Evolutionary conservation across 345 rosid species (phyloP).

Genomic region (Rhizophora apiculata): DNA sequence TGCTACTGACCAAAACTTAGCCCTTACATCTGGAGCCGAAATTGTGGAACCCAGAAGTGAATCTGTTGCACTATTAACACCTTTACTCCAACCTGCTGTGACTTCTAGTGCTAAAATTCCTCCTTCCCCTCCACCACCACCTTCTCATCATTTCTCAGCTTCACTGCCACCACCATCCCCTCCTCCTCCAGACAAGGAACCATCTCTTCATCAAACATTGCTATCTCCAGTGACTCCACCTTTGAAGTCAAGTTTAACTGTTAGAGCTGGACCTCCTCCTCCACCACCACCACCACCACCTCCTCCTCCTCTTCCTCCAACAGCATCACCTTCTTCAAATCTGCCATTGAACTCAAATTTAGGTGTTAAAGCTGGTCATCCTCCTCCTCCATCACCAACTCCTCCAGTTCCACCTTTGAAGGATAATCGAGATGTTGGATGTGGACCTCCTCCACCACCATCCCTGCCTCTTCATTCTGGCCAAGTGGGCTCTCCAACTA

Average conservation of each 20-base stretch:
- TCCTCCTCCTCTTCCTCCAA: conserved; percentile 17
- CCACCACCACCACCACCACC: conserved; percentile 19
- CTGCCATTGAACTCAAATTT: conserved; percentile 28
- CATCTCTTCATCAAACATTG: not conserved
- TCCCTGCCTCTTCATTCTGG: conserved; percentile 23
- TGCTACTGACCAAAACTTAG: conserved; percentile 14
- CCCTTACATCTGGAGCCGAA: conserved; percentile 14
- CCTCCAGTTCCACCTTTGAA: conserved; percentile 24
- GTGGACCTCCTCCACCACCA: conserved; percentile 21
- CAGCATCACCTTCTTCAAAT: conserved; percentile 31
- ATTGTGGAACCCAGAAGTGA: conserved; percentile 22
- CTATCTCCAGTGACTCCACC: conserved; percentile 8
- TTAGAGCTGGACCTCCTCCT: conserved; percentile 7
- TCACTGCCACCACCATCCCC: conserved; percentile 6
- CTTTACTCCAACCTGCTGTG: conserved; percentile 25
- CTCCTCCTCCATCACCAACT: conserved; percentile 39
- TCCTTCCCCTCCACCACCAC: conserved; percentile 18
- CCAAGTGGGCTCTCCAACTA: conserved; percentile 7
- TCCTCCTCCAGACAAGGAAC: conserved; percentile 10
- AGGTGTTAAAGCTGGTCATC: conserved; percentile 25
- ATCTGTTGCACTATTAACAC: conserved; percentile 32
- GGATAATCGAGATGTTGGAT: not conserved
- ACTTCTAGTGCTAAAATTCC: conserved; percentile 13
- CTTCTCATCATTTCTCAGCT: conserved; percentile 17
- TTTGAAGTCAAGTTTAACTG: conserved; percentile 6